Conservation (phyloP, 1,139 yeast species). For the Saccharomyces hybrid region DNA sequence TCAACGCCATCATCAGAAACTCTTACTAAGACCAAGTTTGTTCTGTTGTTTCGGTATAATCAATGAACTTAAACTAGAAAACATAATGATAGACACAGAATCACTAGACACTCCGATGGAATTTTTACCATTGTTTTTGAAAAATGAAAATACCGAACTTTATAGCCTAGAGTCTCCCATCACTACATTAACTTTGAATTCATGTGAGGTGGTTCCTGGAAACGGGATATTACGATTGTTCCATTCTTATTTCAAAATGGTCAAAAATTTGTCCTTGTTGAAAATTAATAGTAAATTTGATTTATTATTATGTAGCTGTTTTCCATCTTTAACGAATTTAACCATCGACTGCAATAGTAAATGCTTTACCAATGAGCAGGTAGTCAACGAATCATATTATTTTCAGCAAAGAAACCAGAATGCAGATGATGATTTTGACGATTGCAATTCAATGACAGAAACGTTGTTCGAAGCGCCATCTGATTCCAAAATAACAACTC, state of each 20-base stretch:
- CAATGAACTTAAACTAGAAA: conserved; percentile 38
- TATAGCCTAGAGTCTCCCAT: conserved; percentile 32
- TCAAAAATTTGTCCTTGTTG: conserved; percentile 34
- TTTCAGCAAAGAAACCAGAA: conserved; percentile 13
- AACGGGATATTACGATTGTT: conserved; percentile 32
- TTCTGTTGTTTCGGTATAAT: conserved; percentile 40
- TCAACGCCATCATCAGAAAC: conserved; percentile 12
- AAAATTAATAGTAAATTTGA: conserved; percentile 40
- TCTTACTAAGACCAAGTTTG: conserved; percentile 35
- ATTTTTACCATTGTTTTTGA: conserved; percentile 26
- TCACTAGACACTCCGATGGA: conserved; percentile 35
- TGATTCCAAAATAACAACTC: conserved; percentile 17
- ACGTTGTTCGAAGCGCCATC: conserved; percentile 22
- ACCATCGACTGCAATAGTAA: conserved; percentile 44
- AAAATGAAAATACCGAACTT: conserved; percentile 10
- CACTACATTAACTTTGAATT: conserved; percentile 24
- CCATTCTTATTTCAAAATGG: conserved; percentile 35
- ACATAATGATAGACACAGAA: conserved; percentile 42
- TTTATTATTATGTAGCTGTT: conserved; percentile 44
- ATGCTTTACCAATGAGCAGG: conserved; percentile 35
- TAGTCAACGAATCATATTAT: conserved; percentile 23
- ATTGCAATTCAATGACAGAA: conserved; percentile 20
- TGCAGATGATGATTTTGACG: conserved; percentile 4
- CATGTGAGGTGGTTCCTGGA: conserved; percentile 33
- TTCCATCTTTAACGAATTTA: conserved; percentile 33